phyloP scores from a whole-genome alignment of 2,329 filamentous ascomycete species.

The Neocatenulostroma microsporum region DNA sequence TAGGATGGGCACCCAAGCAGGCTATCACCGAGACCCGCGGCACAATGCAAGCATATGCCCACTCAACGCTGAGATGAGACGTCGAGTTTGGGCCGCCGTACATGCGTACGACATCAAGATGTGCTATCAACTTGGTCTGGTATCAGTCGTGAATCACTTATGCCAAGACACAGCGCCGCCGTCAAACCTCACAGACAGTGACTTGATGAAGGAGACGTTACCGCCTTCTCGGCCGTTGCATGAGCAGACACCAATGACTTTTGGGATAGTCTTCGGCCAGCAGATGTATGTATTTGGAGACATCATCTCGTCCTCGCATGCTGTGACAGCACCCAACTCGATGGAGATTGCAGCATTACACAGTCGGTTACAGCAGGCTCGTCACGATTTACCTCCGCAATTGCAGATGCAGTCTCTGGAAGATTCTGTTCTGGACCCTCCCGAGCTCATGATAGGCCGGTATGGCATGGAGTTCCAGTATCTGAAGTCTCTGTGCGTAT shows the following conservation, averaged over 20 bases:
- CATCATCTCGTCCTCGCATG: conserved; percentile 3
- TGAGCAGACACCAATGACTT: neutral
- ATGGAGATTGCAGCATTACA: neutral
- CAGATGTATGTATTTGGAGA: neutral
- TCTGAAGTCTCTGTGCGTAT: conserved; percentile 1
- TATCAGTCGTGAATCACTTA: conserved; percentile 1
- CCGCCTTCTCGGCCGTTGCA: conserved; percentile 2
- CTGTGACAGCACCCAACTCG: neutral
- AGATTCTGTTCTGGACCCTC: conserved; percentile 2
- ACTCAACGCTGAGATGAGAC: conserved; percentile 1
- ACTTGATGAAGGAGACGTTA: neutral
- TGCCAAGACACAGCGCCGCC: neutral
- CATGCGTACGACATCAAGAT: conserved; percentile 5
- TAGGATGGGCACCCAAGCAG: conserved; percentile 1
- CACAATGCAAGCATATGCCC: neutral
- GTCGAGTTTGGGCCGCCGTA: conserved; percentile 1
- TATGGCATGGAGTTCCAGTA: conserved; percentile 2
- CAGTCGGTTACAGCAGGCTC: conserved; percentile 1
- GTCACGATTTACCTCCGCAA: conserved; percentile 1
- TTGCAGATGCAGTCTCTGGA: conserved; percentile 2
- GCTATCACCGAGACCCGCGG: conserved; percentile 1
- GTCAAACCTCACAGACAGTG: conserved; percentile 1
- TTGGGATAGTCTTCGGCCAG: neutral
- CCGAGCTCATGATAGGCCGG: conserved; percentile 1
- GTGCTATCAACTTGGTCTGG: conserved; percentile 5